These are phyloP conservation scores for Lentinula detonsa DNA, from an alignment of 768 basidiomycete genomes.

Conservation along the genomic window DNA sequence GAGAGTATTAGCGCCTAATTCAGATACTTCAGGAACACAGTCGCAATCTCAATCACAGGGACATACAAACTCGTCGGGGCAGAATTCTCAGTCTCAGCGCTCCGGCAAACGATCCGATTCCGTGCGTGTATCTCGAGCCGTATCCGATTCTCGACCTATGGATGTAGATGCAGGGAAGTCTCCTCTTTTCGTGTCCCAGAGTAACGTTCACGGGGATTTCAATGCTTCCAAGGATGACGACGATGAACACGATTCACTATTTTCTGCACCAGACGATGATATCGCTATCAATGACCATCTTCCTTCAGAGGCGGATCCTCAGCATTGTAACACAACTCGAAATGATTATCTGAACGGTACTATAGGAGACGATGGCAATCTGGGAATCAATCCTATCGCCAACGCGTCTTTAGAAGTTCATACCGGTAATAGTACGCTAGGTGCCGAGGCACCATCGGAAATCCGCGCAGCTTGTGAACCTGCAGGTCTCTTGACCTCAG, in stretches of 20 bases:
- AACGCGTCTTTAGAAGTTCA: background rate
- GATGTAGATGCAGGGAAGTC: background rate
- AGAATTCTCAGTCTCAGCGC: background rate
- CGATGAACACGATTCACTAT: slow-evolving; percentile 2
- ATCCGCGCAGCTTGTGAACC: background rate
- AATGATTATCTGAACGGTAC: too few relatives aligned
- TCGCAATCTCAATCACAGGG: slow-evolving; percentile 5
- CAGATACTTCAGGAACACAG: slow-evolving; percentile 5
- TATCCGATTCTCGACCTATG: background rate
- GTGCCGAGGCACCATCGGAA: background rate
- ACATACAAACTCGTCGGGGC: background rate
- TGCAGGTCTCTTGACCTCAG: background rate
- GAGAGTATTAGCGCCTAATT: background rate
- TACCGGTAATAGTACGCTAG: background rate
- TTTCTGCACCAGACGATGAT: background rate
- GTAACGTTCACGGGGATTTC: background rate
- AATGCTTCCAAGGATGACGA: background rate
- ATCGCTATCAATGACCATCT: background rate
- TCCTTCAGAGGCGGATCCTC: background rate
- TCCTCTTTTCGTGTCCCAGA: background rate
- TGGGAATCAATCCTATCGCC: background rate
- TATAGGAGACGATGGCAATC: background rate
- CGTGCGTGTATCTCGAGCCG: background rate
- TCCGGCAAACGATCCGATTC: background rate
- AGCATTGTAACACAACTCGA: background rate